Evolutionary conservation across 2,329 filamentous ascomycete species (phyloP).

Genomic region (Scorias spongiosa): DNA sequence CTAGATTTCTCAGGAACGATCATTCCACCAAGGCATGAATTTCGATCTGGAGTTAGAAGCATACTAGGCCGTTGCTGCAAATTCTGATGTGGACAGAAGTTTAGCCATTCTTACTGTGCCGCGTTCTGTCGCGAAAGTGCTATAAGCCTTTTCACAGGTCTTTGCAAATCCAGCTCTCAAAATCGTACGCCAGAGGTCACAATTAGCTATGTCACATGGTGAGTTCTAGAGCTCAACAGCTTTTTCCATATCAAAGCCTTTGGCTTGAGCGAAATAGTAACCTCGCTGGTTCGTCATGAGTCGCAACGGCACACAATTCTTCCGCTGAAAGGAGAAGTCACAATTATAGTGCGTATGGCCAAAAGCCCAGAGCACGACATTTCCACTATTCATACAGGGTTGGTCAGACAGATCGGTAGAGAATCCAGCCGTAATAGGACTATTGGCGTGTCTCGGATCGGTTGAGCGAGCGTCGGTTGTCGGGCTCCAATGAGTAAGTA

Average conservation of each 20-base stretch:
- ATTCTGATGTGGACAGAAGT: too few relatives aligned
- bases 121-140: too few relatives aligned
- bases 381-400: neutral
- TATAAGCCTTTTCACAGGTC: too few relatives aligned
- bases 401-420: neutral
- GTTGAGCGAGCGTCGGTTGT: slow-evolving; percentile 19
- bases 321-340: neutral
- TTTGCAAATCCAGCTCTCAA: too few relatives aligned
- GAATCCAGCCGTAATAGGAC: neutral
- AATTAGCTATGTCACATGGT: too few relatives aligned
- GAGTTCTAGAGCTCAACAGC: neutral
- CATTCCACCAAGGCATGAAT: too few relatives aligned
- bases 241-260: neutral
- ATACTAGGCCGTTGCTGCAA: too few relatives aligned
- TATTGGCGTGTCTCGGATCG: slow-evolving; percentile 20
- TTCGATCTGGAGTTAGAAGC: too few relatives aligned
- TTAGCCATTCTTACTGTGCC: too few relatives aligned
- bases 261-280: neutral
- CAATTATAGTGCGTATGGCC: neutral
- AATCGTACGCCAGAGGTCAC: too few relatives aligned
- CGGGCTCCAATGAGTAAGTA: slow-evolving; percentile 32
- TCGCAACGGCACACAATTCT: too few relatives aligned
- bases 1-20: too few relatives aligned
- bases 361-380: neutral
- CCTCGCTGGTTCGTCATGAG: neutral